phyloP scores from a whole-genome alignment of 305 asterid species.

The Fraxinus paxiana region DNA sequence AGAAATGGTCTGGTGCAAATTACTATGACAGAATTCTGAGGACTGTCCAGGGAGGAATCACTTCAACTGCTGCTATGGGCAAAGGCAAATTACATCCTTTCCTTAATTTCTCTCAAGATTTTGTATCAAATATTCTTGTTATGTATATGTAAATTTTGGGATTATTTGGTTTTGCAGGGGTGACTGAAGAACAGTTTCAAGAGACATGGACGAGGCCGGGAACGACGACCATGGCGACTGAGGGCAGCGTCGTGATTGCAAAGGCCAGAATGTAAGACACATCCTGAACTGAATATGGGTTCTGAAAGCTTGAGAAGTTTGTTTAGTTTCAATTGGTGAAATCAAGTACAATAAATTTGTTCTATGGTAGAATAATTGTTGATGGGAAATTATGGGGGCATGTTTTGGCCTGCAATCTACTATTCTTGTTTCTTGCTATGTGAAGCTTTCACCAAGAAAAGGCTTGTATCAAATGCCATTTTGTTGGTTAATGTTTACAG shows the following conservation, averaged over 20 bases:
- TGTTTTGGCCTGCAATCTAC: slow-evolving; percentile 29
- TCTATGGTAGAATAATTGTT: slow-evolving; percentile 26
- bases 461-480: slow-evolving; percentile 12
- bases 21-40: slow-evolving; percentile 82
- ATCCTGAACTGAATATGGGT: background rate
- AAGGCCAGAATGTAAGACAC: slow-evolving; percentile 66
- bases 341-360: slow-evolving; percentile 31
- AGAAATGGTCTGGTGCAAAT: slow-evolving; percentile 99
- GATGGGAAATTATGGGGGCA: slow-evolving; percentile 37
- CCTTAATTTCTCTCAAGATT: background rate
- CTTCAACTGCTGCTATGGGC: slow-evolving; percentile 98
- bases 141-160: background rate
- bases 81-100: slow-evolving; percentile 44
- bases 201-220: slow-evolving; percentile 82
- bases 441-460: slow-evolving; percentile 21
- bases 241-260: slow-evolving; percentile 66
- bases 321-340: slow-evolving; percentile 18
- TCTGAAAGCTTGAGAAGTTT: slow-evolving; percentile 24
- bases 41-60: slow-evolving; percentile 95
- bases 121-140: background rate
- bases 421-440: slow-evolving; percentile 10
- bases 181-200: slow-evolving; percentile 94
- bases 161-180: slow-evolving; percentile 44
- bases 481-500: background rate
- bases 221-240: slow-evolving; percentile 42